Percentiles rank a stretch among this genome's conserved stretches.
Evolutionary conservation across 768 basidiomycete genomes (phyloP).

Genomic region (Rubroboletus satanas): DNA sequence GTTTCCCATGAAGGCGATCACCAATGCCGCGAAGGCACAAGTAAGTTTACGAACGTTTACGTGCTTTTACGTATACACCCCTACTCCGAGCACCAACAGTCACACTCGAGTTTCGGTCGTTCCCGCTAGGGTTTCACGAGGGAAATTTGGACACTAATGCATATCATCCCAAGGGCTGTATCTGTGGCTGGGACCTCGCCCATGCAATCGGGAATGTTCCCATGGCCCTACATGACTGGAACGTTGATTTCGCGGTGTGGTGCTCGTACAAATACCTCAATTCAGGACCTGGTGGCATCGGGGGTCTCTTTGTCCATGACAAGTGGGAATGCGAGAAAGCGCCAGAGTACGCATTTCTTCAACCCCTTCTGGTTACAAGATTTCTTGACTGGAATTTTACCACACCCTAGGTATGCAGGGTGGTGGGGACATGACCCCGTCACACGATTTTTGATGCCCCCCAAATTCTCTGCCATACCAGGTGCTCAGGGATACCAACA

Average conservation of each 20-base stretch:
- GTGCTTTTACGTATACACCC: constrained; percentile 27
- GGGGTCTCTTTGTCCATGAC: constrained; percentile 85
- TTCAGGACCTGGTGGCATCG: constrained; percentile 95
- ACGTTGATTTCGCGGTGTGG: constrained; percentile 97
- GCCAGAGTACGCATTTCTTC: constrained; percentile 53
- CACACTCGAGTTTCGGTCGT: constrained; percentile 4
- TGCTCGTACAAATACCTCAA: constrained; percentile 99
- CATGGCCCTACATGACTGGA: constrained; percentile 85
- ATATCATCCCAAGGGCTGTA: constrained; percentile 64
- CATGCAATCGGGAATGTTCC: constrained; percentile 95
- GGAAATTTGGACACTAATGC: constrained; percentile 11
- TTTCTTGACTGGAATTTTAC: constrained; percentile 9
- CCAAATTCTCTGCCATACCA: constrained; percentile 72
- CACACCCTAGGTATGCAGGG: constrained; percentile 66
- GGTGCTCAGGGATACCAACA: constrained; percentile 97
- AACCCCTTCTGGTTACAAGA: constrained; percentile 5
- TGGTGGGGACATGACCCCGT: constrained; percentile 96
- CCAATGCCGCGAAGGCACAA: constrained; percentile 78
- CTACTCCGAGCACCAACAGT: constrained; percentile 5
- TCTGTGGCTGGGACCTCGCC: constrained; percentile 95
- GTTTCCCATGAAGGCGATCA: constrained; percentile 85
- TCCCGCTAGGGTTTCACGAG: constrained; percentile 9
- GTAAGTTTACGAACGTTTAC: constrained; percentile 39
- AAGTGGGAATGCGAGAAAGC: constrained; percentile 63
- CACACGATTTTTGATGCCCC: constrained; percentile 90